Evolutionary conservation across 1,284 basidiomycete genomes (phyloP).

Genomic region (Schizophyllum commune): DNA sequence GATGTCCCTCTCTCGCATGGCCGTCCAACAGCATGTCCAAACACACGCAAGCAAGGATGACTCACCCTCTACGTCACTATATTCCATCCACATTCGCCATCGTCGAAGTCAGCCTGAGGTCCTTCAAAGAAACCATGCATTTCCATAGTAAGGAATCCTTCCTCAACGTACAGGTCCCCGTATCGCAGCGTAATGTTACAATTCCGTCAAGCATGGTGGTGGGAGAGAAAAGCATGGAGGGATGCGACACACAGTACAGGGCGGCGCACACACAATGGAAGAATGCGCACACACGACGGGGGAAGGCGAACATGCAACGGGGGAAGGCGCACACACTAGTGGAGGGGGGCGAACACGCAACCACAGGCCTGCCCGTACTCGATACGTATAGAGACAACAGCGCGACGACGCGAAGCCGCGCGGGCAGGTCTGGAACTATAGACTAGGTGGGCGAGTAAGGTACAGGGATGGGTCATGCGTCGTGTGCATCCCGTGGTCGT

Average conservation of each 20-base stretch:
- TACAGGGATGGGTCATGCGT: not conserved
- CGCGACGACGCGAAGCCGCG: not conserved
- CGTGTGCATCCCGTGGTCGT: not conserved
- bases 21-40: no score
- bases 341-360: no score
- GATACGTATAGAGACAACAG: not conserved
- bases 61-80: no score
- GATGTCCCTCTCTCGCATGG: no score
- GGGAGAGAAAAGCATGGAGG: not conserved
- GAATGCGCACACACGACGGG: not conserved
- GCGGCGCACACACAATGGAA: not conserved
- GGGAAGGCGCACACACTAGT: no score
- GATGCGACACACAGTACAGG: not conserved
- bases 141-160: not conserved
- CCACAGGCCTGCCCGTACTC: not conserved
- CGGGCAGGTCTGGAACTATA: not conserved
- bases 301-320: not conserved
- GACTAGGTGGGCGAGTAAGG: not conserved
- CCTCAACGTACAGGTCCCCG: not conserved
- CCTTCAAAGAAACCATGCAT: no score
- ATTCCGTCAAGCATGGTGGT: not conserved
- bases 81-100: no score
- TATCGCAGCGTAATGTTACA: not conserved
- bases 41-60: no score
- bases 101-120: no score